Evolutionary conservation across 2,329 filamentous ascomycete species (phyloP), one percentile per base, ranked within the genome.

Genomic region (Monosporascus sp.): DNA sequence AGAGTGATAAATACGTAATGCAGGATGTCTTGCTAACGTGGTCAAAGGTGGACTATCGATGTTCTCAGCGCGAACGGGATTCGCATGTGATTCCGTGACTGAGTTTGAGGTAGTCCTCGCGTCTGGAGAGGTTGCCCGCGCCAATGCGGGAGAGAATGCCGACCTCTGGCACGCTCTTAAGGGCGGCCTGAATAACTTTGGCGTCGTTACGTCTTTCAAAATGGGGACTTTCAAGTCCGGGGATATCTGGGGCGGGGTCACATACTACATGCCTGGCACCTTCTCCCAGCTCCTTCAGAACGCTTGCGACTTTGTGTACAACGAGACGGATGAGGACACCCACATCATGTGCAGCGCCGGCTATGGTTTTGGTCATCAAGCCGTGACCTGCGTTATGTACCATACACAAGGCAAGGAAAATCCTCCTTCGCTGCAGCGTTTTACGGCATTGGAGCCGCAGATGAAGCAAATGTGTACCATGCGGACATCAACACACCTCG

Each of bases 101-200:
- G 55, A 62, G 22, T 64, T 60, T 17, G 24, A 59, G 26, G 49
- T 62, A 2, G 56, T 54, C 17, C 56, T 58, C 4, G 50, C 53
- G 7, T 57, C 56, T 1, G 58, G 58, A 5, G 52, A 56, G 26
- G 3, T 59, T 8, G 50, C 55, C 2, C 26, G 19, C 9, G 63
- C 58, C 22, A 59, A 46, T 41, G 51, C 53, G 5, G 44, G 26
- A 8, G 49, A 61, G 49, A 57, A 56, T 41, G 4, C 56, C 3
- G 57, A 62, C 47, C 56, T 62, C 7, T 62, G 55, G 52, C 24
- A n/a, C 9, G 53, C 60, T 20, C 54, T 64, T 19, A 58, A 54
- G 43, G 54, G 57, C 9, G 57, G 61, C 3, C 11, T 56, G 4
- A 64, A 60, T 47, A 62, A 60, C 45, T 61, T 59, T 34, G 60